Percentiles rank a stretch among this genome's conserved stretches.
Conservation (phyloP, 2,329 filamentous ascomycete genomes). For the Aspergillus sp. region DNA sequence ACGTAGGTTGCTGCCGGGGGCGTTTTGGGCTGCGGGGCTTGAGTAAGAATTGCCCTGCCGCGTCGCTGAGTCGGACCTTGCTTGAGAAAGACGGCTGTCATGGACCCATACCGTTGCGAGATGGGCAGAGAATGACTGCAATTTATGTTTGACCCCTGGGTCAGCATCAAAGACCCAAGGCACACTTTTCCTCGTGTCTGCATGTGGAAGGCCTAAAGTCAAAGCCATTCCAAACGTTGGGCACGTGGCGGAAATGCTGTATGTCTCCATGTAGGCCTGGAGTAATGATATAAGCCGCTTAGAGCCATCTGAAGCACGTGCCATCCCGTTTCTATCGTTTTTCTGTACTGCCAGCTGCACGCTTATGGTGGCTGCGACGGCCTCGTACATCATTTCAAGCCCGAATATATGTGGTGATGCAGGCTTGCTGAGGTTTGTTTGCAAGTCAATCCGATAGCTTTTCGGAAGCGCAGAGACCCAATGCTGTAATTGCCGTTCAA, state of each 20-base stretch:
- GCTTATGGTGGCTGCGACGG: constrained; percentile 26
- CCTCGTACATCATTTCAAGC: constrained; percentile 36
- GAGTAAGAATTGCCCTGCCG: constrained; percentile 10
- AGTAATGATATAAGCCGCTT: constrained; percentile 37
- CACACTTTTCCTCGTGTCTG: constrained; percentile 5
- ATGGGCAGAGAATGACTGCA: constrained; percentile 30
- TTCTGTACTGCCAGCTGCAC: constrained; percentile 27
- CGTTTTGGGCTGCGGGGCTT: background rate
- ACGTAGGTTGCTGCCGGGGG: background rate
- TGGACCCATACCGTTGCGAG: constrained; percentile 29
- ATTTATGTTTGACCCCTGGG: constrained; percentile 25
- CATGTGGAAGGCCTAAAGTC: constrained; percentile 30
- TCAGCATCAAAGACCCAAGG: constrained; percentile 23
- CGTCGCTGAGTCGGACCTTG: background rate
- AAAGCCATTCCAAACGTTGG: constrained; percentile 45
- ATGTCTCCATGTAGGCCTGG: constrained; percentile 41
- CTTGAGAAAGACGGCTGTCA: constrained; percentile 6
- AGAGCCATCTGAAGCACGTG: constrained; percentile 35
- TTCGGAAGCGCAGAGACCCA: constrained; percentile 33
- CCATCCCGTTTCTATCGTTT: constrained; percentile 22
- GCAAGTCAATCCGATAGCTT: constrained; percentile 31
- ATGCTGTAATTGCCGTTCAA: constrained; percentile 33
- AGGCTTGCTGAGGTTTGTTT: constrained; percentile 22
- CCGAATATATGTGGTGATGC: constrained; percentile 35
- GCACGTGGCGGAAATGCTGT: constrained; percentile 40